Evolutionary conservation across 345 rosid genomes (phyloP), one percentile per base, ranked within the genome.

Genomic region (Erysimum cheiranthoides): DNA sequence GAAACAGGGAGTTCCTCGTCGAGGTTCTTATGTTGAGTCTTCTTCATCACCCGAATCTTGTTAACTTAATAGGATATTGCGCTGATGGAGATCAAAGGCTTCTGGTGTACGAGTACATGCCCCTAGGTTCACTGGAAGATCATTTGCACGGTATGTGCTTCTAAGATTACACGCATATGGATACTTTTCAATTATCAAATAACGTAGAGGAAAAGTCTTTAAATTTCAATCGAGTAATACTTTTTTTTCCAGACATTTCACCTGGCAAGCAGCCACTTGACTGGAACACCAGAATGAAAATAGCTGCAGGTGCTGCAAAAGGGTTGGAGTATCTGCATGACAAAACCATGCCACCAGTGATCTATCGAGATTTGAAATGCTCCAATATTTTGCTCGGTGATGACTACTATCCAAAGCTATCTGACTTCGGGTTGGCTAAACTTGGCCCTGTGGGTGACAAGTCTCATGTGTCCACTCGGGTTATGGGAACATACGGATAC

Each of bases 41-140:
- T 49, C 96, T 90, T 77, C 95, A 93, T 79, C 95, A 93, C 80
- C 90, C 90, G 25, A 91, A 93, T 80, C 92, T 90, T 59, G 97
- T 93, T 65, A 93, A 90, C 70, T 77, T 90, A 18, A 90, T 84
- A 28, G 98, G 98, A 16, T 93, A 90, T 40, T 93, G 96, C 77
- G 96, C 96, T 65, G 96, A 90, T 81, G 97, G 97, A 72, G 97
- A 92, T 83, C 97, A 92, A 78, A 85, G 96, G 83, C 98, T 90
- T 82, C 80, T 93, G 77, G 94, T 90, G 40, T 93, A 93, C 31
- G 97, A 93, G 61, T 90, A 87, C 78, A 90, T 93, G 95, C 87
- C 98, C 2, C 75, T 93, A 52, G 97, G 96, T 30, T 90, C 95
- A 43, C 73, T 93, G 62, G 96, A 90, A 84, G 94, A 89, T 63